These are phyloP conservation scores for Blastobotrys peoriensis DNA, from an alignment of 805 yeast species.

Conservation along the genomic window DNA sequence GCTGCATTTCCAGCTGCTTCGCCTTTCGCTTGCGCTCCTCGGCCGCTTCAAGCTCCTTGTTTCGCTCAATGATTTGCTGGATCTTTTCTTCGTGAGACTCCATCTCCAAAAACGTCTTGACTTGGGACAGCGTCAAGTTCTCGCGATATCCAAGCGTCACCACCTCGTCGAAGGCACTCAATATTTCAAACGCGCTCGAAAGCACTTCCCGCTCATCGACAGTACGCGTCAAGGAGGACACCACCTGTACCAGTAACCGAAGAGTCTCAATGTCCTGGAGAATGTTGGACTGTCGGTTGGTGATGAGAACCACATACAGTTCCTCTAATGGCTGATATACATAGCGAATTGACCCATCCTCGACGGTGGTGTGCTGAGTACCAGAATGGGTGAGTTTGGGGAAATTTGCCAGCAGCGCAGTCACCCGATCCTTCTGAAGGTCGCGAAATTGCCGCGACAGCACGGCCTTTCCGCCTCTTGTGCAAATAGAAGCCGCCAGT, in stretches of 20 bases:
- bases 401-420: constrained; percentile 77
- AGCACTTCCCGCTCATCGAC: constrained; percentile 80
- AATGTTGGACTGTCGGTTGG: constrained; percentile 86
- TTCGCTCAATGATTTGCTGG: constrained; percentile 94
- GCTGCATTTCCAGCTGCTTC: constrained; percentile 58
- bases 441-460: constrained; percentile 89
- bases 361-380: constrained; percentile 88
- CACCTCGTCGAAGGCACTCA: constrained; percentile 91
- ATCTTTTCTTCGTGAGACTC: constrained; percentile 98
- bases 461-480: constrained; percentile 88
- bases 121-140: constrained; percentile 72
- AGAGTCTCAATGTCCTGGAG: constrained; percentile 91
- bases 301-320: constrained; percentile 80
- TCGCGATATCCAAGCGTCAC: constrained; percentile 86
- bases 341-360: constrained; percentile 85
- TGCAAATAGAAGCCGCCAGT: constrained; percentile 88
- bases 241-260: constrained; percentile 75
- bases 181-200: constrained; percentile 78
- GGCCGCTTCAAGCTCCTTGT: constrained; percentile 93
- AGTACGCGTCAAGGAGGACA: constrained; percentile 62
- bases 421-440: constrained; percentile 74
- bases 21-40: constrained; percentile 95
- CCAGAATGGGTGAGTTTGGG: constrained; percentile 69
- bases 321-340: constrained; percentile 96
- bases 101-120: constrained; percentile 88